These are phyloP conservation scores for Fusarium coffeatum DNA, from an alignment of 2,329 filamentous ascomycete species.

Conservation along the genomic window DNA sequence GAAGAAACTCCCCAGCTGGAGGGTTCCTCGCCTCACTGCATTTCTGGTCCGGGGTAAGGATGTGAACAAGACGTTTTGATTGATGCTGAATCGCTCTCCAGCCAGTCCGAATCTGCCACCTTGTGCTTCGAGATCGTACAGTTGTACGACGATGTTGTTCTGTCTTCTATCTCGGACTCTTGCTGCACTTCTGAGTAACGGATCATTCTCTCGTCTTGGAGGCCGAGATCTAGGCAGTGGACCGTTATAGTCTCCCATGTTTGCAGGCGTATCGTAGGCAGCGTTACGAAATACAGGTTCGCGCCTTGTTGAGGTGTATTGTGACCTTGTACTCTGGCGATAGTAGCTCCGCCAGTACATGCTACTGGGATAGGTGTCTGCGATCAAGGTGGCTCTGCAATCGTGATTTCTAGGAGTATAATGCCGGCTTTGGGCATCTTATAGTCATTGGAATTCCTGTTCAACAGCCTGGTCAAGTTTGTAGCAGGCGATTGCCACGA, in stretches of 20 bases:
- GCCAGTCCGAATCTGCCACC: conserved; percentile 10
- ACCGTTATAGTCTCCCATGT: not conserved
- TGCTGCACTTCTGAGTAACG: not conserved
- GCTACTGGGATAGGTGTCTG: not conserved
- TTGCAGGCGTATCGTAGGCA: not conserved
- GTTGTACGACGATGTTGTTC: conserved; percentile 19
- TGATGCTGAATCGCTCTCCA: conserved; percentile 24
- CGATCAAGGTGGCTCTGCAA: not conserved
- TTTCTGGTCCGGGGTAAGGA: conserved; percentile 29
- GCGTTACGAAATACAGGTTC: not conserved
- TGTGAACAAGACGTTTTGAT: conserved; percentile 13
- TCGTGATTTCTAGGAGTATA: not conserved
- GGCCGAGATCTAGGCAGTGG: not conserved
- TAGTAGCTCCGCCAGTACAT: conserved; percentile 2
- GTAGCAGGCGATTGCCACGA: conserved; percentile 1
- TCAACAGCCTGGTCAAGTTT: conserved; percentile 6
- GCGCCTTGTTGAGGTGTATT: not conserved
- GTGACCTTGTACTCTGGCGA: not conserved
- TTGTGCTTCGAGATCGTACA: conserved; percentile 16
- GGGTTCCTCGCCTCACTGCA: conserved; percentile 20
- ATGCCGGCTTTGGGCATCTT: not conserved
- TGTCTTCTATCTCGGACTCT: conserved; percentile 7
- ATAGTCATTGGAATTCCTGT: conserved; percentile 1
- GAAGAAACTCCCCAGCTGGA: conserved; percentile 33
- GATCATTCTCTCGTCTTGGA: not conserved